Base-by-base conservation (phyloP, 768 basidiomycete species). In the Tubosaeta sp. region DNA sequence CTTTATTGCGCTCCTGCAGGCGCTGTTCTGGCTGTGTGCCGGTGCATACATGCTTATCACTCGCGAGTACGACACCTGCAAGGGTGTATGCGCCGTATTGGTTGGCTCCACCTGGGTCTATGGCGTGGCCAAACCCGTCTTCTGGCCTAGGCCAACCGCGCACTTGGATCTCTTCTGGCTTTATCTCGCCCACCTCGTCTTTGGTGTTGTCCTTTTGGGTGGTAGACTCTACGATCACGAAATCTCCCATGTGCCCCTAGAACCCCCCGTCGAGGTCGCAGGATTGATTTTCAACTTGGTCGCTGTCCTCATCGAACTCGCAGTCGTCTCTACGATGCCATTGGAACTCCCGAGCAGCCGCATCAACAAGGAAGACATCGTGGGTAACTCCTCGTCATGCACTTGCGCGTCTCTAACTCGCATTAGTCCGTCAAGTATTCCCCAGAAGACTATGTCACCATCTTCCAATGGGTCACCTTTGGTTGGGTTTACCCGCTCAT, bases 401-500 rank as follows among this genome's bases (percentile, higher is more conserved):
- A 43, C 37, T 42, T 31, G 33, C 35, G 10, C 22, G 2, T 17
- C 5, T 0, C 43, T 43, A 55, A 47, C 25, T 37, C 32, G 49
- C n/a, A 0, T 53, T 25, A 68, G 66, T 70, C 34, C 25, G 49
- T 64, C 50, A 70, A 64, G 37, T 50, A 59, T 55, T 66, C 66
- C 2, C 86, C 83, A 0, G 90, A 92, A 62, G 89, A 91, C 58
- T 91, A 90, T 61, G 83, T 84, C 1, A 72, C 82, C 1, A 74
- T 92, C 13, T 81, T 79, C 71, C 77, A 79, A 37, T 90, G 89
- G 89, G 68, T 81, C 0, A 81, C 85, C 1, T 90, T 89, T 59
- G 70, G 62, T 33, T 91, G 89, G 87, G 73, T 90, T 29, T 76
- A 80, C 42, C 86, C 86, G 3, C 74, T 89, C 5, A 73, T 90